Evolutionary conservation across 345 rosid species (phyloP).

Genomic region (Rubroshorea leprosula): DNA sequence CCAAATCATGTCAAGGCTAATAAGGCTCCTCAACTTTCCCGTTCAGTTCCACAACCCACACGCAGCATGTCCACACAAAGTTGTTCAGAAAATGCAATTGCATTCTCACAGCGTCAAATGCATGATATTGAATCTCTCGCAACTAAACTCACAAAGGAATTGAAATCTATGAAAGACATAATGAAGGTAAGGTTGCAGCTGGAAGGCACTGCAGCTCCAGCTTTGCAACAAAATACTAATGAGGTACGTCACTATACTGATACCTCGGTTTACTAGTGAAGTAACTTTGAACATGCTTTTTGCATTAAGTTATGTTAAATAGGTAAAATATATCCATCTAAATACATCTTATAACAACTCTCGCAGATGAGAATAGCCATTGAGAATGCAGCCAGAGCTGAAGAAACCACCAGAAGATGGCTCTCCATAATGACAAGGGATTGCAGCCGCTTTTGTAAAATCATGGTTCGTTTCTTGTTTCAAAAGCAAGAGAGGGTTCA

Average conservation of each 20-base stretch:
- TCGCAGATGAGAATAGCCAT: conserved; percentile 47
- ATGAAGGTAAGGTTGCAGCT: conserved; percentile 39
- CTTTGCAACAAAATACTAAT: conserved; percentile 34
- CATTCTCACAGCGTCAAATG: conserved; percentile 75
- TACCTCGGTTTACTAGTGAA: no score
- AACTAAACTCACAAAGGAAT: conserved; percentile 52
- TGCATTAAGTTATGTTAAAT: not conserved
- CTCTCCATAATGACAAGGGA: conserved; percentile 58
- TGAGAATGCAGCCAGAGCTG: conserved; percentile 47
- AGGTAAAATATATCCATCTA: conserved; percentile 1
- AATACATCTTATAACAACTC: conserved; percentile 7
- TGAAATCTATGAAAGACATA: conserved; percentile 57
- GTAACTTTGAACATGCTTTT: no score
- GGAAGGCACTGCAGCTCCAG: conserved; percentile 27
- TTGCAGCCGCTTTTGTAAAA: conserved; percentile 77
- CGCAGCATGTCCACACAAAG: conserved; percentile 36
- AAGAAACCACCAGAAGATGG: conserved; percentile 66
- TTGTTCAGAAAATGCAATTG: conserved; percentile 62
- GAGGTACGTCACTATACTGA: conserved; percentile 54
- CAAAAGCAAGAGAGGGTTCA: not conserved
- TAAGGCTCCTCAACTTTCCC: conserved; percentile 33
- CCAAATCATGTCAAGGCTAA: conserved; percentile 26
- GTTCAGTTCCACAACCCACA: conserved; percentile 20
- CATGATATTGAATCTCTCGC: conserved; percentile 53
- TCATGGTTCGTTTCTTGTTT: conserved; percentile 53